Conservation (phyloP, 1,284 basidiomycete genomes). For the Ceratobasidium sp. region DNA sequence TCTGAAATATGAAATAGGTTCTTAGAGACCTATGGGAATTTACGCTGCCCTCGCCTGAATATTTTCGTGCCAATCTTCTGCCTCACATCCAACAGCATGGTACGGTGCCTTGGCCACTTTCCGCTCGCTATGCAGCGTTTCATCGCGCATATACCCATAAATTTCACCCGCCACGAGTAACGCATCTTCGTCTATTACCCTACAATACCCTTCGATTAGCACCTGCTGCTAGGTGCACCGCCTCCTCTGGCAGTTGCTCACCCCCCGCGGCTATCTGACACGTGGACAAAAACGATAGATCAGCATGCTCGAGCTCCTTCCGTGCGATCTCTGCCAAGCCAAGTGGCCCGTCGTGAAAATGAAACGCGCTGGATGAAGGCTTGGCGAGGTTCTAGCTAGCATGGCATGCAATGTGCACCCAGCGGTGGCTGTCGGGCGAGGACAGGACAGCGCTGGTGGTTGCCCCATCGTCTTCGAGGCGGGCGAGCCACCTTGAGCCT, state of each 20-base stretch:
- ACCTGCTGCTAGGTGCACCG: constrained; percentile 28
- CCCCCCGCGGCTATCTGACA: constrained; percentile 17
- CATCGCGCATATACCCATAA: not conserved
- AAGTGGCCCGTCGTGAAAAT: not conserved
- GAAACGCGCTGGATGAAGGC: not conserved
- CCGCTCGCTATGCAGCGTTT: no score
- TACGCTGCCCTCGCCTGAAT: no score
- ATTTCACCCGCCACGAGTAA: not conserved
- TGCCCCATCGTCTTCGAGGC: not conserved
- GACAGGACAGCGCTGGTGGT: not conserved
- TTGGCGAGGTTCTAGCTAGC: not conserved
- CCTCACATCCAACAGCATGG: no score
- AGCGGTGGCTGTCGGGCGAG: not conserved
- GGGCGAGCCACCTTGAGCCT: no score
- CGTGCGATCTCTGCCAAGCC: not conserved
- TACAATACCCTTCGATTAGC: constrained; percentile 17
- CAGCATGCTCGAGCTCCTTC: not conserved
- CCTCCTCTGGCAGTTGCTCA: constrained; percentile 2
- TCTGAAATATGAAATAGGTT: no score
- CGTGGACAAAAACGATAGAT: constrained; percentile 18
- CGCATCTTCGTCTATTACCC: not conserved
- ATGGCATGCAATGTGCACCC: constrained; percentile 7
- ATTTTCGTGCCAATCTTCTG: no score
- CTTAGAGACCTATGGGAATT: no score
- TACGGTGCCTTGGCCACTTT: no score